Percentiles rank a stretch among this genome's conserved stretches.
phyloP scores from a whole-genome alignment of 331 rosid genomes.

The Pyracantha coccinea region DNA sequence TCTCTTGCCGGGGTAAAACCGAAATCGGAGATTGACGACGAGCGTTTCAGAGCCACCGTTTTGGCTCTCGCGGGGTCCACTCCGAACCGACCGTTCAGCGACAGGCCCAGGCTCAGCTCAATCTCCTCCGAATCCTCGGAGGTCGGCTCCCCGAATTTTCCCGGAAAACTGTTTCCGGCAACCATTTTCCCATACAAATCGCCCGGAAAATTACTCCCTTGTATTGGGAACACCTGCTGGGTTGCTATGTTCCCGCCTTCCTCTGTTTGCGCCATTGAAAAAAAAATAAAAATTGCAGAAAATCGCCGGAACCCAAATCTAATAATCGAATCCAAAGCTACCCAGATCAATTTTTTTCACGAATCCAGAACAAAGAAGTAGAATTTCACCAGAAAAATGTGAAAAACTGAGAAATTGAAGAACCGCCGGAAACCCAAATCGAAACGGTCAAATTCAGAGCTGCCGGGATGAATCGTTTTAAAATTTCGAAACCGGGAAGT shows the following conservation, averaged over 20 bases:
- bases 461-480: neutral
- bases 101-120: conserved; percentile 62
- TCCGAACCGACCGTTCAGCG: conserved; percentile 69
- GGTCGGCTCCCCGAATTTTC: conserved; percentile 12
- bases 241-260: conserved; percentile 17
- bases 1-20: conserved; percentile 7
- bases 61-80: conserved; percentile 49
- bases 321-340: neutral
- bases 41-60: conserved; percentile 31
- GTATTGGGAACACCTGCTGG: neutral
- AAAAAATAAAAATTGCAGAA: neutral
- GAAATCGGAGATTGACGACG: conserved; percentile 48
- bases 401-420: neutral
- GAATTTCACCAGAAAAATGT: neutral
- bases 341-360: conserved; percentile 1
- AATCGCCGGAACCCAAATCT: neutral
- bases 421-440: neutral
- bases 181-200: conserved; percentile 37
- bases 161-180: conserved; percentile 11
- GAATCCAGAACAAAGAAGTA: neutral
- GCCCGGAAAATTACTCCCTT: conserved; percentile 19
- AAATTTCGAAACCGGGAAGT: neutral
- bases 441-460: neutral
- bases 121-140: conserved; percentile 25
- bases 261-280: conserved; percentile 35